Evolutionary conservation across 768 basidiomycete genomes (phyloP), one percentile per base, ranked within the genome.

Genomic region (Boletus vinaceobasis): DNA sequence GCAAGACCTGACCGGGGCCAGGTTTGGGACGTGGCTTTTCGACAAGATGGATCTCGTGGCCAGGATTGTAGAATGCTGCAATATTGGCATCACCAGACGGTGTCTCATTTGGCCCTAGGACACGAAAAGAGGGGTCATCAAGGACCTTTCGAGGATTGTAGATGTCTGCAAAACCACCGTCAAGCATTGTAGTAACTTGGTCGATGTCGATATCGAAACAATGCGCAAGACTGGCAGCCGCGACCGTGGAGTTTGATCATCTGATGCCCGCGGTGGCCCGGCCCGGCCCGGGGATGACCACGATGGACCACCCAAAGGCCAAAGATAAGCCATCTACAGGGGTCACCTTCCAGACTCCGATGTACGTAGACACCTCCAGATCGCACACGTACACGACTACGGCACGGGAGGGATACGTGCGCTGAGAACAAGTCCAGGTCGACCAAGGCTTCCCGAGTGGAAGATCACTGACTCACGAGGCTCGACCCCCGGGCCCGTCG

Each of bases 11-110:
- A 5, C 85, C 86, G 40, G 79, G 79, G 14, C 82, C 84, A 19
- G 84, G 83, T 38, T 75, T 81, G 1, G 78, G 78, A 42, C 76
- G 74, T 7, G 84, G 83, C 63, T 85, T 86, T 65, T 84, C 73
- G n/a, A 86, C 84, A 29, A 86, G 78, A 67, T 85, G 84, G 35
- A 86, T 80, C 60, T 84, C 82, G 57, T 84, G 81, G 4, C 71
- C 69, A 2, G 81, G 82, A 63, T 86, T 85, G 60, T 86, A 86
- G 64, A 84, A 86, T 0, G 80, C 83, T 37, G 84, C 84, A 48
- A 84, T 79, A 61, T 84, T 84, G 27, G 77, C 77, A 31, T 73
- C 74, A 27, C 59, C 61, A 5, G 77, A 64, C 2, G 80, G 79
- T 55, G 74, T 77, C 61, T 84, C 84, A 39, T 76, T 81, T 15